phyloP scores from a whole-genome alignment of 73 alveolate species.

The Paramecium sonneborni region DNA sequence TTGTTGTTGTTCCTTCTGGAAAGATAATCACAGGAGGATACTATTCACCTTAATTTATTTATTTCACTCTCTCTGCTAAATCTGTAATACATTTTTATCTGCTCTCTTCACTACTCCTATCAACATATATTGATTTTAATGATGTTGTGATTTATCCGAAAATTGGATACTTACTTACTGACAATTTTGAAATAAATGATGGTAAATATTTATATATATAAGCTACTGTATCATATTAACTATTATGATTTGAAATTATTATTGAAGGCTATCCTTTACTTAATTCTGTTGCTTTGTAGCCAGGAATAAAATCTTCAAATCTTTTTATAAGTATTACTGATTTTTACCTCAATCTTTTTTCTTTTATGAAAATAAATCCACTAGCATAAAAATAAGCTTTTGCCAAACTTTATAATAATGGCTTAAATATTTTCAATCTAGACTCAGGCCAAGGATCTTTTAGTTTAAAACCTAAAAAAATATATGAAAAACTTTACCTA shows the following conservation, averaged over 20 bases:
- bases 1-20: conserved; percentile 98
- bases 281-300: not conserved
- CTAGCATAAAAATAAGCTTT: not conserved
- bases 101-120: conserved; percentile 75
- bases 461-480: not conserved
- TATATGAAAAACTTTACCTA: not conserved
- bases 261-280: conserved; percentile 39
- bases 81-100: conserved; percentile 65
- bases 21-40: conserved; percentile 81
- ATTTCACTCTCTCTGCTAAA: conserved; percentile 74
- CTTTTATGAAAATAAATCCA: conserved; percentile 26
- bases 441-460: conserved; percentile 16
- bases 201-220: conserved; percentile 66
- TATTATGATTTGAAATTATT: conserved; percentile 77
- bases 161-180: conserved; percentile 69
- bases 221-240: conserved; percentile 77
- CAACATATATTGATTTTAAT: conserved; percentile 79
- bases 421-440: not conserved
- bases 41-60: conserved; percentile 69
- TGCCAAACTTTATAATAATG: not conserved
- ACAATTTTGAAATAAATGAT: conserved; percentile 77
- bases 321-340: not conserved
- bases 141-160: conserved; percentile 81
- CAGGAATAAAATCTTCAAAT: conserved; percentile 43
- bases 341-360: not conserved